Base-by-base conservation (phyloP, 495 filamentous ascomycete genomes). In the Acidiella bohemica region DNA sequence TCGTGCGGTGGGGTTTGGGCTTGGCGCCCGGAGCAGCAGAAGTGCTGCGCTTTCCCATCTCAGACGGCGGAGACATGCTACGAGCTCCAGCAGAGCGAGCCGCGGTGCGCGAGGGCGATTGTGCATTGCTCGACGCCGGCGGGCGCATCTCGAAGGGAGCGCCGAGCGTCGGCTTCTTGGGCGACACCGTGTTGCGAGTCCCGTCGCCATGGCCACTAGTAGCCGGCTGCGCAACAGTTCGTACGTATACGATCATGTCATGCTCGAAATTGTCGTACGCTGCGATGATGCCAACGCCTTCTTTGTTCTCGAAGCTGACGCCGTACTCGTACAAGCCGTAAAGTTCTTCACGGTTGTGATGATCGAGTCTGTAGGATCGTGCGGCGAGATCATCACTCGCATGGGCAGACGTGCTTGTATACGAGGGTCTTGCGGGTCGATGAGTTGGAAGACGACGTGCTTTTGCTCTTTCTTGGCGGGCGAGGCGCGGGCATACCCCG, bases 301-400 rank as follows among this genome's bases (percentile, higher is more conserved):
- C 59, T 29, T 78, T 71, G 62, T 95, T 87, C 58, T 96, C 85
- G 49, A 97, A 95, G 62, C 80, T 82, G 55, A 96, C 73, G 42
- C 84, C 81, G 47, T 73, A 70, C 43, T 83, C 76, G 52, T 92
- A 90, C 50, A 96, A 72, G 27, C 86, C 90, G 58, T 90, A 94
- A 66, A 94, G 64, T 93, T 94, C 66, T 92, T 95, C 40, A 95
- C 86, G 4, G 90, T 95, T 3, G 83, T 82, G 39, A 93, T 80
- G 59, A 97, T 96, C 18, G 84, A 93, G 46, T 94, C 86, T 4
- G 90, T 97, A 32, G 80, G 80, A 65, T 97, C 90, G 62, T 93
- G 84, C 16, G 82, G 81, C 49, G 73, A 86, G 32, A 97, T 95
- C 35, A 83, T 77, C 23, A 97, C 85, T 52, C 84, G 74, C 72